Evolutionary conservation across 2,329 filamentous ascomycete genomes (phyloP), one percentile per base, ranked within the genome.

Genomic region (Parastagonospora nodorum): DNA sequence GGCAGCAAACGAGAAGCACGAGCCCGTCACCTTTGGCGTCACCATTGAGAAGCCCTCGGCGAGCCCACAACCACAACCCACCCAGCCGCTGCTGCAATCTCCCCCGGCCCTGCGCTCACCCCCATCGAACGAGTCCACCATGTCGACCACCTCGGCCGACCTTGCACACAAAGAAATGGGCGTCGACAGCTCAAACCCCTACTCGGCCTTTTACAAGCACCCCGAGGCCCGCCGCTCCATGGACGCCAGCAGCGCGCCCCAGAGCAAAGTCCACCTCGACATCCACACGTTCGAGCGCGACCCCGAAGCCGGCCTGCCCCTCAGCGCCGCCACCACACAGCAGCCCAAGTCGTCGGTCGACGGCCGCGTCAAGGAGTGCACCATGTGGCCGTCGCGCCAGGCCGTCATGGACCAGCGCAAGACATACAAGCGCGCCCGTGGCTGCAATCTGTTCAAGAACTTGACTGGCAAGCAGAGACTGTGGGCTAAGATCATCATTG

Each of bases 341-440:
- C 67, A 66, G 28, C 69, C 68, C 53, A 77, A 75, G 56, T 54
- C 71, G 47, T 71, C 67, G 24, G 69, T 79, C 54, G 76, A 78
- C 53, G 73, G 69, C 45, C 64, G 72, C 45, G 60, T 64, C 58
- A 78, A 78, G 63, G 78, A 80, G 53, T 80, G 77, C 74, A 76
- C 74, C 57, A 80, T 80, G 77, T 81, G 78, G 78, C 78, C 78
- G 7, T 76, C 77, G 36, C 74, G 74, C 57, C 73, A 78, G 64
- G 77, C 77, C 29, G 72, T 80, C 49, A 68, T 75, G 60, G 73
- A 77, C 58, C 74, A 74, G 63, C 70, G 72, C 49, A 72, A 70
- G 63, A 60, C 57, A 35, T 69, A 72, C 61, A 71, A 76, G 66
- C 65, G 72, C 39, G 64, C 63, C 41, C 69, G 67, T 42, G 73